Evolutionary conservation across 441 rosid species (phyloP), one percentile per base, ranked within the genome.

Genomic region (Omphalea diandra): DNA sequence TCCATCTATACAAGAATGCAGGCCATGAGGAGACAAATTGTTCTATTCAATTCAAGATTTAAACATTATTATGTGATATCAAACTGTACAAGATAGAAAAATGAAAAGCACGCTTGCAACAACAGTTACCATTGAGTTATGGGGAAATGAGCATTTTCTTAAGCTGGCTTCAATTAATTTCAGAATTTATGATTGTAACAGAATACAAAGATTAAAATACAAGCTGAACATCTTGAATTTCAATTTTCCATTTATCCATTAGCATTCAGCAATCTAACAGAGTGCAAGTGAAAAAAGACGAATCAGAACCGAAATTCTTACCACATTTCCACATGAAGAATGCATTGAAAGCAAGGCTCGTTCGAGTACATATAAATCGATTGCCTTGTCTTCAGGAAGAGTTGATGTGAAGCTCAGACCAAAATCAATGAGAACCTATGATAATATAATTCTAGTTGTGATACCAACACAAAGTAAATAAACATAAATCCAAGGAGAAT

Each of bases 311-410:
- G 14, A 27, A 63, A 12, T 24, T 50, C n/a, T 81, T 82, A 95
- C 98, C 97, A 95, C 99, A 81, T 90, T 83, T 68, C 98, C 96
- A 36, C 99, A 95, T 18, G 93, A 86, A 47, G 98, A 95, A 79
- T 93, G 99, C 98, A 93, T 85, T 0, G 96, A 89, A 66, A 95
- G 81, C 75, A 92, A 83, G 2, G 97, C 97, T 79, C 99, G 81
- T 81, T 95, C 98, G 10, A 95, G 97, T 7, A 92, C 98, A 76
- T 95, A 95, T 58, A 95, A 80, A 77, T 92, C 98, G 55, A 95
- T 97, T 65, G 97, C 96, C 80, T 89, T 95, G 77, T 95, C 96
- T 78, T 95, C 98, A 3, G 97, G 98, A 66, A 95, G 88, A 0
- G 93, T 85, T 63, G 96, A 92, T 62, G 93, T 92, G 81, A 88